Base-by-base conservation (phyloP, 495 filamentous ascomycete species). In the Penicillium egyptiacum region DNA sequence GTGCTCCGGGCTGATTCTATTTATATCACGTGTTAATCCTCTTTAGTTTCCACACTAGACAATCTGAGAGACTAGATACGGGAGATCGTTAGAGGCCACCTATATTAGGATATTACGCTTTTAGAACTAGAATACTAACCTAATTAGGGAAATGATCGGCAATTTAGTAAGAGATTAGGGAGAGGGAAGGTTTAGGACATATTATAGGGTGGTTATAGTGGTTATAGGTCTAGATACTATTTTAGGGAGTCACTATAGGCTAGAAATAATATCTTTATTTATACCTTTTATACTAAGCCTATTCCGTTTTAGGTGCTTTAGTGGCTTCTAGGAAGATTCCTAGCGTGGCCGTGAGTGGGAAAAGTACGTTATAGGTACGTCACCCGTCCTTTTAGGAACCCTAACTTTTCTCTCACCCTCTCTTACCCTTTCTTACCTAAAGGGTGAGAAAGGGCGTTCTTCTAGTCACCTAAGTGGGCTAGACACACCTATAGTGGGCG, bases 121-220 rank as follows among this genome's bases (percentile, higher is more conserved):
- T 54, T 20, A 17, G 59, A 67, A 37, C 26, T 62, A 28, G 56
- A 67, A 57, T 67, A 64, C 50, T 53, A 67, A 48, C 58, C 58
- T 20, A 3, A 45, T 22, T 45, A 45, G 43, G 40, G 44, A 42
- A 42, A 44, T n/a, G n/a, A n/a, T n/a, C n/a, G n/a, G n/a, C n/a
- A n/a, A n/a, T n/a, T n/a, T n/a, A n/a, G n/a, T n/a, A n/a, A n/a
- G n/a, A n/a, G n/a, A n/a, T n/a, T n/a, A n/a, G n/a, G n/a, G n/a
- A n/a, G n/a, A n/a, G n/a, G n/a, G n/a, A n/a, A n/a, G n/a, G n/a
- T n/a, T n/a, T n/a, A n/a, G n/a, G n/a, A n/a, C n/a, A n/a, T n/a
- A n/a, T n/a, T n/a, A n/a, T n/a, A n/a, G n/a, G n/a, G n/a, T n/a
- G n/a, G n/a, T n/a, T n/a, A n/a, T n/a, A n/a, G n/a, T n/a, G n/a